Conservation (phyloP, 371 early-diverging fungal species). For the Rhizopus delemar region DNA sequence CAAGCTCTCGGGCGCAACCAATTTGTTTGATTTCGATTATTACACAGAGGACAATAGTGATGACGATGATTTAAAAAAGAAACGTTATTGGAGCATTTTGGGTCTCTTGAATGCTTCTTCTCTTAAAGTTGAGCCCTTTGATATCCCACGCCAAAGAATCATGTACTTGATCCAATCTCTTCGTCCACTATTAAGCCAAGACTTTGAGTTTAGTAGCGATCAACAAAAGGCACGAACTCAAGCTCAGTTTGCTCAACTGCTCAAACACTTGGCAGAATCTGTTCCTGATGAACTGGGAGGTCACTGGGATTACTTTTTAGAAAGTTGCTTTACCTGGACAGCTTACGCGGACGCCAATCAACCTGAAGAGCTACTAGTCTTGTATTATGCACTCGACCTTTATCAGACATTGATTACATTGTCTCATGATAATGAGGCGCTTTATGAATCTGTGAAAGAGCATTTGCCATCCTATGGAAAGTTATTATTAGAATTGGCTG, state of each 20-base stretch:
- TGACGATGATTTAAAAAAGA: constrained; percentile 23
- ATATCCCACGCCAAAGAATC: constrained; percentile 52
- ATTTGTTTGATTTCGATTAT: constrained; percentile 29
- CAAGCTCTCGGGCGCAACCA: constrained; percentile 33
- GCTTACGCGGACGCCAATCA: constrained; percentile 30
- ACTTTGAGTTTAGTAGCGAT: constrained; percentile 11
- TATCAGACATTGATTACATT: constrained; percentile 10
- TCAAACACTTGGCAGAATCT: constrained; percentile 43
- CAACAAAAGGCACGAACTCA: constrained; percentile 29
- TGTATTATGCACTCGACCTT: constrained; percentile 21
- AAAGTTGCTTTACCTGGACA: constrained; percentile 41
- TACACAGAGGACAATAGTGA: constrained; percentile 11
- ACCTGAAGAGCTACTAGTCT: constrained; percentile 23
- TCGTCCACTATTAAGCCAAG: constrained; percentile 40
- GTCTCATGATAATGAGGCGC: constrained; percentile 14
- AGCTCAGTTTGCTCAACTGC: constrained; percentile 42
- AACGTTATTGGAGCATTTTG: constrained; percentile 26
- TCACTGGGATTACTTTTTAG: constrained; percentile 62
- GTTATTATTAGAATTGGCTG: constrained; percentile 20
- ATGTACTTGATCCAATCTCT: constrained; percentile 50
- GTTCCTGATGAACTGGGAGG: constrained; percentile 54
- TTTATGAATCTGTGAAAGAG: constrained; percentile 11
- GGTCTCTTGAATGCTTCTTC: constrained; percentile 43
- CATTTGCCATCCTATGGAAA: constrained; percentile 15
- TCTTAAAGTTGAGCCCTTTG: constrained; percentile 29